These are phyloP conservation scores for Achaetomium macrosporum DNA, from an alignment of 2,329 filamentous ascomycete genomes.

Conservation along the genomic window DNA sequence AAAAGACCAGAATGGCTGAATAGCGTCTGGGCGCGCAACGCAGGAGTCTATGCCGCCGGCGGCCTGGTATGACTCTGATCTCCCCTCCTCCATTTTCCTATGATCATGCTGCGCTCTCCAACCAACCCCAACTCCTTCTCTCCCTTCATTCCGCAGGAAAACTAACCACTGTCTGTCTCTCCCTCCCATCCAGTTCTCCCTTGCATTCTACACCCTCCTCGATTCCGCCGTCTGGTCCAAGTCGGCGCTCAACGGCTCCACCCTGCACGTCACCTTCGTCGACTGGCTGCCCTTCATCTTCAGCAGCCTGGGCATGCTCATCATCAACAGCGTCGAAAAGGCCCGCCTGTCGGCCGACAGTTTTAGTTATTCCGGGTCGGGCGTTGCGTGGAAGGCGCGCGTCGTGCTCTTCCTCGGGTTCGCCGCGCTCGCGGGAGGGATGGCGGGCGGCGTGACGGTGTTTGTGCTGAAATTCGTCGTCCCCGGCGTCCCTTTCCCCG, in stretches of 20 bases:
- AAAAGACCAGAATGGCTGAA: slow-evolving; percentile 61
- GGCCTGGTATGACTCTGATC: slow-evolving; percentile 47
- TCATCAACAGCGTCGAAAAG: slow-evolving; percentile 67
- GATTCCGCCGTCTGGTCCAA: slow-evolving; percentile 64
- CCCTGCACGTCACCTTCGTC: slow-evolving; percentile 59
- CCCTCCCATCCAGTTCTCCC: slow-evolving; percentile 47
- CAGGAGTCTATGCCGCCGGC: slow-evolving; percentile 57
- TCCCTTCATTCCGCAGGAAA: neutral
- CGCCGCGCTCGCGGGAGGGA: slow-evolving; percentile 58
- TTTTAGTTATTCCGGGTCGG: slow-evolving; percentile 56
- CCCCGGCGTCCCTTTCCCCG: slow-evolving; percentile 51
- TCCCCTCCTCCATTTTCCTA: neutral
- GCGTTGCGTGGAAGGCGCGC: slow-evolving; percentile 63
- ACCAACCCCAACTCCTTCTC: neutral
- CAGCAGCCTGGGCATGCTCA: slow-evolving; percentile 61
- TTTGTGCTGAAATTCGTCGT: slow-evolving; percentile 62
- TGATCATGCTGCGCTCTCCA: neutral
- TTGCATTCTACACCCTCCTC: slow-evolving; percentile 64
- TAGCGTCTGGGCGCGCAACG: slow-evolving; percentile 57
- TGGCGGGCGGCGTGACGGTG: slow-evolving; percentile 64
- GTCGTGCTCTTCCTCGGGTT: slow-evolving; percentile 64
- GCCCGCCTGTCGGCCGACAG: slow-evolving; percentile 57
- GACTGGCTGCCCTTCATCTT: slow-evolving; percentile 67
- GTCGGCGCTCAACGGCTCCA: slow-evolving; percentile 52
- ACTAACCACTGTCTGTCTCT: slow-evolving; percentile 6